These are phyloP conservation scores for Colletotrichum caudatum DNA, from an alignment of 2,329 filamentous ascomycete species.

Conservation along the genomic window DNA sequence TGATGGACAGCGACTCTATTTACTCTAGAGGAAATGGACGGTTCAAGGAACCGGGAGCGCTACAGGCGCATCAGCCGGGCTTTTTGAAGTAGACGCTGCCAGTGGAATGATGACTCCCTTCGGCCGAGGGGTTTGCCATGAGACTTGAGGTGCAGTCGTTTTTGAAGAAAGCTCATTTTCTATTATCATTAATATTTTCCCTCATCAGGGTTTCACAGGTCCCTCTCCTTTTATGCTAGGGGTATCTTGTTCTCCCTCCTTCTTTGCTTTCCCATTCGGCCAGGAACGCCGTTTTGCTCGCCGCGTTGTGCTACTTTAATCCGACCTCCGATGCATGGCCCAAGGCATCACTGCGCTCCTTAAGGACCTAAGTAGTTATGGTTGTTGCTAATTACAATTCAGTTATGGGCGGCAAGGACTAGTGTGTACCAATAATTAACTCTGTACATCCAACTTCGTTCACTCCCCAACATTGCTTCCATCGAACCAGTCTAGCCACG, in stretches of 20 bases:
- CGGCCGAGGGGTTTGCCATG: neutral
- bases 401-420: neutral
- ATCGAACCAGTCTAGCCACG: neutral
- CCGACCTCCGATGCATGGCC: neutral
- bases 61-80: neutral
- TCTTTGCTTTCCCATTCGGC: neutral
- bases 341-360: neutral
- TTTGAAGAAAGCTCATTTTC: neutral
- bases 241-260: neutral
- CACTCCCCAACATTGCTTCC: no score
- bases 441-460: no score
- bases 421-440: no score
- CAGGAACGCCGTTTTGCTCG: neutral
- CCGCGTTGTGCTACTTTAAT: neutral
- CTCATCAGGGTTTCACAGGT: neutral
- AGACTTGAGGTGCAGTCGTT: neutral
- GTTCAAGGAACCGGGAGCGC: no score
- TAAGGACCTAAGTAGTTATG: neutral
- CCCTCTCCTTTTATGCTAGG: neutral
- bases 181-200: no score
- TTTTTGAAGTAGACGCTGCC: neutral
- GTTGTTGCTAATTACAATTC: neutral
- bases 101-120: neutral
- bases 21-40: neutral
- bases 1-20: neutral